Evolutionary conservation across 768 basidiomycete genomes (phyloP).

Genomic region (Psilocybe cyanescens): DNA sequence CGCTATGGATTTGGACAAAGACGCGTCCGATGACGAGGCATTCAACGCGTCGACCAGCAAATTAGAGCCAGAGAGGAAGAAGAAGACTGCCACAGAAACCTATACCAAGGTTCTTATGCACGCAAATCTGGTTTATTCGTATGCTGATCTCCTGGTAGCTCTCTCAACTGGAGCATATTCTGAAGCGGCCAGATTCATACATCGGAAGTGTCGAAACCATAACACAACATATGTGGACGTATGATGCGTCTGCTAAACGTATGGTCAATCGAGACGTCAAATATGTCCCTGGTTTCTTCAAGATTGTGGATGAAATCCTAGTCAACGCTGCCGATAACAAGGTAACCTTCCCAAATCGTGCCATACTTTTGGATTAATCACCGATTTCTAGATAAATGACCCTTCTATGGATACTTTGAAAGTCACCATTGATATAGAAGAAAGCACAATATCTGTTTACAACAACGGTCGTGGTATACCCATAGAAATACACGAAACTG

Average conservation of each 20-base stretch:
- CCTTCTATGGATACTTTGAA: constrained; percentile 89
- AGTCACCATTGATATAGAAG: constrained; percentile 83
- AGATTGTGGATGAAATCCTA: constrained; percentile 98
- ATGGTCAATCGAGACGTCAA: constrained; percentile 85
- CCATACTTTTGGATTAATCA: background rate
- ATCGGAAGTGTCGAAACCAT: constrained; percentile 95
- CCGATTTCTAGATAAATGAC: constrained; percentile 84
- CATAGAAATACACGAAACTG: constrained; percentile 91
- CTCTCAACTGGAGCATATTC: constrained; percentile 91
- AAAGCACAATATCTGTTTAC: constrained; percentile 86
- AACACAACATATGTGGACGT: constrained; percentile 92
- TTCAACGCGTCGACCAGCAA: constrained; percentile 27
- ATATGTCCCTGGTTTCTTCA: constrained; percentile 98
- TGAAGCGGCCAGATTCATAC: constrained; percentile 92
- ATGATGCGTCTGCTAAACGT: constrained; percentile 79
- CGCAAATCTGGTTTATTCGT: background rate
- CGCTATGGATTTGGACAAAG: constrained; percentile 43
- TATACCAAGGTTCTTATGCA: constrained; percentile 73
- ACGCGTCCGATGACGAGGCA: constrained; percentile 41
- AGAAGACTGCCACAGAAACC: constrained; percentile 90
- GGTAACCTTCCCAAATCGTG: constrained; percentile 43
- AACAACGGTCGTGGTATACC: constrained; percentile 98
- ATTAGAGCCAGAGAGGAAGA: constrained; percentile 48
- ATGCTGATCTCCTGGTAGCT: constrained; percentile 53
- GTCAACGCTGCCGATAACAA: constrained; percentile 99